Conservation (phyloP, 768 basidiomycete species). For the Pulveroboletus sp. region DNA sequence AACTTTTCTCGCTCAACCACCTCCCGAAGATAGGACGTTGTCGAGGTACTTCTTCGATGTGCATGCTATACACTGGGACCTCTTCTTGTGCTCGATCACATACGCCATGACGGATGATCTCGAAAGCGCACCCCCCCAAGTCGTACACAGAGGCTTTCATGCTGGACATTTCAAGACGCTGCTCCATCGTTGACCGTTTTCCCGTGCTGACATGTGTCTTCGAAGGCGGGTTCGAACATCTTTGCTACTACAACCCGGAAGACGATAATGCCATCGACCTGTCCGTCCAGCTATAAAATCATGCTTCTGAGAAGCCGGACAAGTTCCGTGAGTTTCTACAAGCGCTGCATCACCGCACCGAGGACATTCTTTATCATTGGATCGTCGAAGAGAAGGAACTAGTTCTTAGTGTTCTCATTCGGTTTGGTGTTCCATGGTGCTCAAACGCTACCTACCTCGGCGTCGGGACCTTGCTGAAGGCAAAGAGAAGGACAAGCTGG, state of each 20-base stretch:
- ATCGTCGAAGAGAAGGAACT: slow-evolving; percentile 24
- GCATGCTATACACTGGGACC: slow-evolving; percentile 21
- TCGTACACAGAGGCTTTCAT: slow-evolving; percentile 23
- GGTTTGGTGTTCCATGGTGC: slow-evolving; percentile 24
- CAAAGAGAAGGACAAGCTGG: slow-evolving; percentile 11
- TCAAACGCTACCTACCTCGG: slow-evolving; percentile 24
- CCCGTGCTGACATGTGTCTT: slow-evolving; percentile 29
- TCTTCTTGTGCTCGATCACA: slow-evolving; percentile 27
- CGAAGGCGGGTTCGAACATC: no score
- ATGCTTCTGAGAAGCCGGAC: slow-evolving; percentile 19
- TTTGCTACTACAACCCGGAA: slow-evolving; percentile 22
- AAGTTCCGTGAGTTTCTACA: slow-evolving; percentile 21
- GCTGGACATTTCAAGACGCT: slow-evolving; percentile 24
- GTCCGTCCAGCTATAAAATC: slow-evolving; percentile 15
- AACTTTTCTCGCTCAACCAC: slow-evolving; percentile 22
- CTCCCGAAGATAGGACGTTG: slow-evolving; percentile 8
- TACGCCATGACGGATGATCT: slow-evolving; percentile 25
- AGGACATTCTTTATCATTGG: slow-evolving; percentile 21
- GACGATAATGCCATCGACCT: slow-evolving; percentile 25
- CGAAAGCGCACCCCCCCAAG: slow-evolving; percentile 18
- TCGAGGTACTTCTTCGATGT: slow-evolving; percentile 20
- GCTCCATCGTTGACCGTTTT: slow-evolving; percentile 20
- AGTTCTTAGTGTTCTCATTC: slow-evolving; percentile 19
- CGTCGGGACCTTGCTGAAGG: slow-evolving; percentile 18
- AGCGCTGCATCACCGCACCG: slow-evolving; percentile 24